Conservation (phyloP, 1,139 yeast genomes). For the Saccharomyces pastorianus region DNA sequence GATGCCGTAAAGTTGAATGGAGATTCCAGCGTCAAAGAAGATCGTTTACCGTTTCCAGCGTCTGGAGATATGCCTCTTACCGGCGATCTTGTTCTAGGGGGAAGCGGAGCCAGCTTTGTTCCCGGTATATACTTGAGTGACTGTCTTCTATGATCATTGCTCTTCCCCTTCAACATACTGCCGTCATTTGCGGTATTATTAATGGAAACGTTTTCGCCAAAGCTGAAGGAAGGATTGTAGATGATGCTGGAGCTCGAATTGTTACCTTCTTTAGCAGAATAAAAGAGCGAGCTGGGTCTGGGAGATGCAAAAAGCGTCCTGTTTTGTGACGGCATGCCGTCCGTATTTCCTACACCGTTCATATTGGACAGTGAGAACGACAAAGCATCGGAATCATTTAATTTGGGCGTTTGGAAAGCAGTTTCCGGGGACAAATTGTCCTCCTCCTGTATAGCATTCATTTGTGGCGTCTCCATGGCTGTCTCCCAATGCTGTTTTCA, state of each 20-base stretch:
- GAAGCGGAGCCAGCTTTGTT: constrained; percentile 29
- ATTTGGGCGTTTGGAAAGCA: neutral
- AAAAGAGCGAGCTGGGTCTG: constrained; percentile 19
- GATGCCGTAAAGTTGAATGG: constrained; percentile 46
- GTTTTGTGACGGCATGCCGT: neutral
- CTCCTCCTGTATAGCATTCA: constrained; percentile 1
- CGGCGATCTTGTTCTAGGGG: constrained; percentile 31
- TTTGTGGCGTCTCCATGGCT: neutral
- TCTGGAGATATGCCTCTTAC: constrained; percentile 11
- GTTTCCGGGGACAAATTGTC: neutral
- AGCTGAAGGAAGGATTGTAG: constrained; percentile 27
- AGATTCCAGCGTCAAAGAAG: constrained; percentile 19
- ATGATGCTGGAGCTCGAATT: constrained; percentile 30
- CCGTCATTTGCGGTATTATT: constrained; percentile 1
- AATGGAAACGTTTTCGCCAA: constrained; percentile 20
- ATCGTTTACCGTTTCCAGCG: constrained; percentile 8
- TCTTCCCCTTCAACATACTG: neutral
- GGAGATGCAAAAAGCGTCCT: constrained; percentile 5
- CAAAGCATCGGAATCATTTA: neutral
- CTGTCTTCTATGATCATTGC: constrained; percentile 19
- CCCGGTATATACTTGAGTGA: constrained; percentile 34
- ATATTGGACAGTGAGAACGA: neutral
- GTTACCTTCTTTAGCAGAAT: constrained; percentile 24
- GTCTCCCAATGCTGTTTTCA: neutral
- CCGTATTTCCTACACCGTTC: neutral